phyloP scores from a whole-genome alignment of 179 eudicot species.

The Beta lomatogona region DNA sequence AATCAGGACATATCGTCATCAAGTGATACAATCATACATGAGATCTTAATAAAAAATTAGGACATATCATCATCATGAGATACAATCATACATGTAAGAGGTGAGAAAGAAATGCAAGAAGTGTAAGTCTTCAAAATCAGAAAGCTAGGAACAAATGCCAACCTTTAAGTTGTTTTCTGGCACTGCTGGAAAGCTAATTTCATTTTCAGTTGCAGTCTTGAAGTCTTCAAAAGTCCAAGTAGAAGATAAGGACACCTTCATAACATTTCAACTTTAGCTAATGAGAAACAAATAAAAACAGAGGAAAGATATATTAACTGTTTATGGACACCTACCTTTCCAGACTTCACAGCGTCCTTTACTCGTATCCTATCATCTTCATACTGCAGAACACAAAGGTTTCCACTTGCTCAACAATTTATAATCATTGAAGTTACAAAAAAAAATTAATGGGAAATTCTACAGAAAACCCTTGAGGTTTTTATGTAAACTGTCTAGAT shows the following conservation, averaged over 20 bases:
- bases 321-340: constrained; percentile 49
- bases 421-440: constrained; percentile 7
- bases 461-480: neutral
- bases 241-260: constrained; percentile 69
- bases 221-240: constrained; percentile 84
- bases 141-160: constrained; percentile 9
- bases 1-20: too few relatives aligned
- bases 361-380: constrained; percentile 66
- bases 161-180: constrained; percentile 82
- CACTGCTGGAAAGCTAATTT: constrained; percentile 47
- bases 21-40: neutral
- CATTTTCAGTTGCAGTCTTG: constrained; percentile 62
- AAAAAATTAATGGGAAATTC: neutral
- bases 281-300: neutral
- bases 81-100: neutral
- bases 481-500: neutral
- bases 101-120: neutral
- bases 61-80: neutral
- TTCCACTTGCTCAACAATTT: neutral
- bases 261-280: constrained; percentile 23
- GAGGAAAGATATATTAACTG: neutral
- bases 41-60: neutral
- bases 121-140: neutral
- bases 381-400: constrained; percentile 56
- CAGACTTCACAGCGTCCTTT: constrained; percentile 74